Evolutionary conservation across 2,329 filamentous ascomycete genomes (phyloP).

Genomic region (Boeremia exigua): DNA sequence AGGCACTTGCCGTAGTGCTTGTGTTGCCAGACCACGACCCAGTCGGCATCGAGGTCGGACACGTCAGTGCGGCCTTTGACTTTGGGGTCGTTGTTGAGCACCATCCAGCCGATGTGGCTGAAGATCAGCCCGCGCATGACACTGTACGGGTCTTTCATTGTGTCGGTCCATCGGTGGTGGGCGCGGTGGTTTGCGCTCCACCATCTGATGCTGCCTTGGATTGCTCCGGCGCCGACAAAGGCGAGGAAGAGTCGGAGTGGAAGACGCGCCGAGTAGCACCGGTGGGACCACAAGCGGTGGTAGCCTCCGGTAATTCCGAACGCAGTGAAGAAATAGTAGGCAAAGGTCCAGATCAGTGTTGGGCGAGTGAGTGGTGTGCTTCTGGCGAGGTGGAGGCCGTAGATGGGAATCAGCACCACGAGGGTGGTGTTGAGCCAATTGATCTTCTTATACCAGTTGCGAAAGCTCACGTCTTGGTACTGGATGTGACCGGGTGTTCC

Average conservation of each 20-base stretch:
- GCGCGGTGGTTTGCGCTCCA: conserved; percentile 58
- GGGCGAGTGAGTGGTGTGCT: conserved; percentile 76
- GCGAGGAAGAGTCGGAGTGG: conserved; percentile 56
- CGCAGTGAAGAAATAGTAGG: conserved; percentile 83
- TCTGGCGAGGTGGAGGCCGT: conserved; percentile 74
- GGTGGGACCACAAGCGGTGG: conserved; percentile 74
- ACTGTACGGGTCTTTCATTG: conserved; percentile 57
- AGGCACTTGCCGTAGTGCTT: conserved; percentile 53
- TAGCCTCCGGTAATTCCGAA: conserved; percentile 66
- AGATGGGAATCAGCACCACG: conserved; percentile 76
- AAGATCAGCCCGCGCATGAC: conserved; percentile 57
- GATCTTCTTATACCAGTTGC: conserved; percentile 88
- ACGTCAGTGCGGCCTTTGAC: conserved; percentile 57
- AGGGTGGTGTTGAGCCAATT: conserved; percentile 89
- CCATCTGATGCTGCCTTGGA: conserved; percentile 57
- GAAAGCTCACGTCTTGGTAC: conserved; percentile 29
- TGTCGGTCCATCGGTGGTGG: conserved; percentile 59
- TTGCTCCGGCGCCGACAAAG: conserved; percentile 54
- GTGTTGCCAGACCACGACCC: conserved; percentile 57
- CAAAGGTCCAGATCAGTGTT: conserved; percentile 73
- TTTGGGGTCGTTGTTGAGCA: conserved; percentile 59
- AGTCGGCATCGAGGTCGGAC: conserved; percentile 57
- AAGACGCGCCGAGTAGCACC: conserved; percentile 51
- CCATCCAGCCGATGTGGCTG: conserved; percentile 58
- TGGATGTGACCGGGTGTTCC: conserved; percentile 21